Evolutionary conservation across 1,139 yeast genomes (phyloP).

Genomic region (Yamadazyma epiphylla): DNA sequence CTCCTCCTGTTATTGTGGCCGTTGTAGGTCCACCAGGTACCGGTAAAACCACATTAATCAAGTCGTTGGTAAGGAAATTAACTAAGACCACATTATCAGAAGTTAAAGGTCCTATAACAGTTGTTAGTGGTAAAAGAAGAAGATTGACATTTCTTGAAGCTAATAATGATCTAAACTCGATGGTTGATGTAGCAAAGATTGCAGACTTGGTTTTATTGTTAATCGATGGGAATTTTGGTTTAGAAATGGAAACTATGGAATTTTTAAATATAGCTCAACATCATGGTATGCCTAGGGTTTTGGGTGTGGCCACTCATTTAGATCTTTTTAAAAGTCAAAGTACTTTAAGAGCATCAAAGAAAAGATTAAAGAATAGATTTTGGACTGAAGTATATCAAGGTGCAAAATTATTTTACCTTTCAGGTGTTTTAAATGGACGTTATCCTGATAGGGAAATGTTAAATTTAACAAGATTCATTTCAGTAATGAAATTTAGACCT

Average conservation of each 20-base stretch:
- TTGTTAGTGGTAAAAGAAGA: slow-evolving; percentile 94
- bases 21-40: slow-evolving; percentile 99
- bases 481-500: slow-evolving; percentile 98
- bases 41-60: slow-evolving; percentile 91
- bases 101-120: slow-evolving; percentile 93
- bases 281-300: slow-evolving; percentile 97
- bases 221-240: slow-evolving; percentile 96
- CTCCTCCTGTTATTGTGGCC: slow-evolving; percentile 95
- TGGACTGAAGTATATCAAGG: slow-evolving; percentile 99
- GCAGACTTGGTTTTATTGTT: slow-evolving; percentile 87
- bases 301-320: slow-evolving; percentile 94
- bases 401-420: slow-evolving; percentile 88
- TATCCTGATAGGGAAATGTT: slow-evolving; percentile 96
- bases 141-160: slow-evolving; percentile 92
- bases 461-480: slow-evolving; percentile 85
- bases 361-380: slow-evolving; percentile 86
- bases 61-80: slow-evolving; percentile 81
- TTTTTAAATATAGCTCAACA: slow-evolving; percentile 93
- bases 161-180: slow-evolving; percentile 85
- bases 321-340: slow-evolving; percentile 90
- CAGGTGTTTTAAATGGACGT: slow-evolving; percentile 96
- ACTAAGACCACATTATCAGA: slow-evolving; percentile 86
- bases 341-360: slow-evolving; percentile 87
- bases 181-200: slow-evolving; percentile 94
- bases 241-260: slow-evolving; percentile 99